A percentile compares a stretch with the other conserved stretches of the same genome.
Conservation (phyloP, 164 flowering plant species). For the Nymphaea thermarum region DNA sequence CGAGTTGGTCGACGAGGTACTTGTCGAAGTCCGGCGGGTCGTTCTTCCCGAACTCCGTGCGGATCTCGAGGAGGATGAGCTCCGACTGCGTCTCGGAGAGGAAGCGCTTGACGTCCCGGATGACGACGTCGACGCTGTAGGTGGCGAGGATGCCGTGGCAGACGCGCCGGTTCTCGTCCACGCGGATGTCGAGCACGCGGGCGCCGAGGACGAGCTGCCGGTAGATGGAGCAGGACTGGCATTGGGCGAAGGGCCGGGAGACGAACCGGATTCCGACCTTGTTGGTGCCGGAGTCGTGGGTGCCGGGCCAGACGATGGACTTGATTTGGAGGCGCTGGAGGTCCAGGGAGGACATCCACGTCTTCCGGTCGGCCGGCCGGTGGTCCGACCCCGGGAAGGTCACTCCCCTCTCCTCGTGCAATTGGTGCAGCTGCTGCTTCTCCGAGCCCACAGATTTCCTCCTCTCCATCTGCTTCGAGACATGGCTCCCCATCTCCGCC, state of each 20-base stretch:
- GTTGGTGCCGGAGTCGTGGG: constrained; percentile 93
- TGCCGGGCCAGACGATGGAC: constrained; percentile 89
- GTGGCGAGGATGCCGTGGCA: constrained; percentile 77
- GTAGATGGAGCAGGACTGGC: constrained; percentile 71
- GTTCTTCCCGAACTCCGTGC: constrained; percentile 80
- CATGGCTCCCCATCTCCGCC: constrained; percentile 47
- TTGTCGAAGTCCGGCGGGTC: constrained; percentile 88
- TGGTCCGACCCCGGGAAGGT: constrained; percentile 61
- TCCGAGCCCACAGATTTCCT: constrained; percentile 40
- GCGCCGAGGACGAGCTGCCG: constrained; percentile 52
- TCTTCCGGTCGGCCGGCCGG: constrained; percentile 51
- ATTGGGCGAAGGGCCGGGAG: constrained; percentile 80
- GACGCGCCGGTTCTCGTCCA: constrained; percentile 61
- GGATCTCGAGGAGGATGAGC: constrained; percentile 63
- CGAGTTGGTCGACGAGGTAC: constrained; percentile 60
- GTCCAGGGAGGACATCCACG: constrained; percentile 67
- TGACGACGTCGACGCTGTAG: constrained; percentile 63
- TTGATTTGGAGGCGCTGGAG: constrained; percentile 33
- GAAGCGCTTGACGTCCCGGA: constrained; percentile 60
- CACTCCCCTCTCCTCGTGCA: constrained; percentile 25
- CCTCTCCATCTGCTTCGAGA: constrained; percentile 47
- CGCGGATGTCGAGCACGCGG: constrained; percentile 66
- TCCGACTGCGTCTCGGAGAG: constrained; percentile 69
- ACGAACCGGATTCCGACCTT: constrained; percentile 55
- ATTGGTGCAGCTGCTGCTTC: constrained; percentile 45